A percentile compares a stretch with the other conserved stretches of the same genome.
Conservation (phyloP, 129 eudicot genomes). For the Chrysanthemum lavandulifolium region DNA sequence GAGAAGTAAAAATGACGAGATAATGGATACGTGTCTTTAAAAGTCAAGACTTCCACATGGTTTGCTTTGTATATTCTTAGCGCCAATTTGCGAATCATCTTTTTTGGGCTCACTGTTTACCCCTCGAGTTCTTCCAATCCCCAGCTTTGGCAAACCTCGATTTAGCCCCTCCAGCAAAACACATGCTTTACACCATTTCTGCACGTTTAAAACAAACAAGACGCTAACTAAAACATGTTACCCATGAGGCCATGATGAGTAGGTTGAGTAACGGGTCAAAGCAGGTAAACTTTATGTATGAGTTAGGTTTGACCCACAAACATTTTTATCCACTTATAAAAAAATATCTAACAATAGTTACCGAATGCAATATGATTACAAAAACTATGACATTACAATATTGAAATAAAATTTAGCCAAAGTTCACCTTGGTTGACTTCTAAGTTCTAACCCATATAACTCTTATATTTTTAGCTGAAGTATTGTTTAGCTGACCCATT, state of each 20-base stretch:
- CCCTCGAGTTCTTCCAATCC: slow-evolving; percentile 83
- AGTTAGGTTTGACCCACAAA: neutral
- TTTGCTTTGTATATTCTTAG: slow-evolving; percentile 62
- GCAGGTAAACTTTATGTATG: neutral
- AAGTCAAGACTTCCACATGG: slow-evolving; percentile 78
- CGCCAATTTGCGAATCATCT: slow-evolving; percentile 32
- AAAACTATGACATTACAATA: neutral
- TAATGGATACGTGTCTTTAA: slow-evolving; percentile 9
- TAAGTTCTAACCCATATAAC: neutral
- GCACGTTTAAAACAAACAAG: slow-evolving; percentile 20
- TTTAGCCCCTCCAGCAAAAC: slow-evolving; percentile 88
- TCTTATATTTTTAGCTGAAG: neutral
- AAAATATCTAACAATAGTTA: neutral
- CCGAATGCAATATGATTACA: no score
- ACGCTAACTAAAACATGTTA: neutral
- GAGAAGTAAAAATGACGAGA: no score
- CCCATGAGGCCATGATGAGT: neutral
- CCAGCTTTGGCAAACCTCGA: slow-evolving; percentile 91
- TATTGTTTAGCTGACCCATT: neutral
- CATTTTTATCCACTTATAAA: neutral
- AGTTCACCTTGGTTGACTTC: no score
- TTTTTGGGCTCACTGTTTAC: slow-evolving; percentile 34
- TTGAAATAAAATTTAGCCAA: neutral
- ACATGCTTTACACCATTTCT: slow-evolving; percentile 99
- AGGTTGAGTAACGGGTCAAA: neutral